Evolutionary conservation across 1,284 basidiomycete genomes (phyloP).

Genomic region (Mycosarcoma maydis): DNA sequence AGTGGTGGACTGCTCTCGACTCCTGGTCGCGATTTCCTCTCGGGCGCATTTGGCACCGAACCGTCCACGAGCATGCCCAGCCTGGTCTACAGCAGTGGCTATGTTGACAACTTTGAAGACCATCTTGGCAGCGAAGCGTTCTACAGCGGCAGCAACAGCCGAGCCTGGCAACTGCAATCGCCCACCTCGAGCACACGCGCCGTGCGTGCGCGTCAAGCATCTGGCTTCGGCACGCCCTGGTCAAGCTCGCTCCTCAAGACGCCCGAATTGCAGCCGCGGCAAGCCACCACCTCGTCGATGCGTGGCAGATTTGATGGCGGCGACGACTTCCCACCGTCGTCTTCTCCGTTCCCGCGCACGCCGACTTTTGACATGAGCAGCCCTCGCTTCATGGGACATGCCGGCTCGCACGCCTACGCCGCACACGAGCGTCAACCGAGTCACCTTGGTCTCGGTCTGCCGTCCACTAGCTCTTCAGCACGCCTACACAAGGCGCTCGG

Average conservation of each 20-base stretch:
- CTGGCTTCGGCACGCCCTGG: constrained; percentile 39
- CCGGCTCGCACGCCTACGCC: constrained; percentile 11
- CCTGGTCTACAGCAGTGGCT: constrained; percentile 48
- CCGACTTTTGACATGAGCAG: constrained; percentile 51
- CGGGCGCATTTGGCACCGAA: constrained; percentile 39
- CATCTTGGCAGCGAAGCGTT: constrained; percentile 25
- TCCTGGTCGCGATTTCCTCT: constrained; percentile 39
- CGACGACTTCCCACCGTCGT: constrained; percentile 44
- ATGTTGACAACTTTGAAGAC: constrained; percentile 32
- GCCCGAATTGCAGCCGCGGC: constrained; percentile 48
- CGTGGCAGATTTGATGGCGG: constrained; percentile 23
- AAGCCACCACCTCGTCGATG: constrained; percentile 29
- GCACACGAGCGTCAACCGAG: constrained; percentile 33
- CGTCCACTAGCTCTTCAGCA: constrained; percentile 18
- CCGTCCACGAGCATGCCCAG: constrained; percentile 49
- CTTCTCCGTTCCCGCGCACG: constrained; percentile 51
- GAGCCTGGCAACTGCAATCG: constrained; percentile 50
- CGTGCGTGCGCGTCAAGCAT: constrained; percentile 36
- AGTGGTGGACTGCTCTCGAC: constrained; percentile 43
- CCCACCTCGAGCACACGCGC: constrained; percentile 50
- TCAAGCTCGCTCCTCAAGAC: constrained; percentile 43
- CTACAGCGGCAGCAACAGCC: constrained; percentile 37
- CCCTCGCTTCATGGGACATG: constrained; percentile 28
- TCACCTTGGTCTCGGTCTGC: constrained; percentile 41
- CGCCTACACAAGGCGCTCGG: constrained; percentile 30